Percentiles rank a stretch among this genome's conserved stretches.
Evolutionary conservation across 1,284 basidiomycete genomes (phyloP).

Genomic region (Golubevia sp.): DNA sequence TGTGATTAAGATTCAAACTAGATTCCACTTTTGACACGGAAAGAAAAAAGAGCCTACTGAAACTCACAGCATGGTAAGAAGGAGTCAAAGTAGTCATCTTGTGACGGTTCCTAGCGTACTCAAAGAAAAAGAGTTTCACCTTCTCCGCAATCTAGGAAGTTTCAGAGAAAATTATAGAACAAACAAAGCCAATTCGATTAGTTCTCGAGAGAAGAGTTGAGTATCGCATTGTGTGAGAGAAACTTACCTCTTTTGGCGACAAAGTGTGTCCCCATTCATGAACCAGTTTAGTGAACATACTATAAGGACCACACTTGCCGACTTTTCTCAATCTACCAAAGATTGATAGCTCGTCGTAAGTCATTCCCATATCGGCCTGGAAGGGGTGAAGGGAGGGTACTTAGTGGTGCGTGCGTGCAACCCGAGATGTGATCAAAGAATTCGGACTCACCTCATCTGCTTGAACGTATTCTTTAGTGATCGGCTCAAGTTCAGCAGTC

Average conservation of each 20-base stretch:
- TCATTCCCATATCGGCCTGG: conserved; percentile 89
- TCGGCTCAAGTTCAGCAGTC: conserved; percentile 94
- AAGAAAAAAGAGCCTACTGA: conserved; percentile 16
- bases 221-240: too few species aligned
- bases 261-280: conserved; percentile 82
- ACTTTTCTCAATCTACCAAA: conserved; percentile 93
- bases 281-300: conserved; percentile 90
- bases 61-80: conserved; percentile 84
- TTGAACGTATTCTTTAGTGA: conserved; percentile 89
- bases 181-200: too few species aligned
- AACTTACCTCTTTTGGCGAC: conserved; percentile 75
- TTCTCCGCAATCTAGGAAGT: conserved; percentile 83
- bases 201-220: too few species aligned
- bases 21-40: too few species aligned
- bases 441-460: conserved; percentile 76
- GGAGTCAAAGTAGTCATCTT: conserved; percentile 99
- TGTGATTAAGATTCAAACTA: conserved; percentile 5
- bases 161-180: conserved; percentile 6
- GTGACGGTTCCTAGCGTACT: conserved; percentile 93
- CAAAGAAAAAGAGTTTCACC: conserved; percentile 96
- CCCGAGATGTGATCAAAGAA: background rate
- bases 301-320: conserved; percentile 95
- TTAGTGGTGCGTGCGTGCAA: background rate
- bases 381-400: background rate
- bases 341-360: conserved; percentile 92